These are phyloP conservation scores for Malbranchea zuffiana DNA, from an alignment of 2,329 filamentous ascomycete genomes.

Conservation along the genomic window DNA sequence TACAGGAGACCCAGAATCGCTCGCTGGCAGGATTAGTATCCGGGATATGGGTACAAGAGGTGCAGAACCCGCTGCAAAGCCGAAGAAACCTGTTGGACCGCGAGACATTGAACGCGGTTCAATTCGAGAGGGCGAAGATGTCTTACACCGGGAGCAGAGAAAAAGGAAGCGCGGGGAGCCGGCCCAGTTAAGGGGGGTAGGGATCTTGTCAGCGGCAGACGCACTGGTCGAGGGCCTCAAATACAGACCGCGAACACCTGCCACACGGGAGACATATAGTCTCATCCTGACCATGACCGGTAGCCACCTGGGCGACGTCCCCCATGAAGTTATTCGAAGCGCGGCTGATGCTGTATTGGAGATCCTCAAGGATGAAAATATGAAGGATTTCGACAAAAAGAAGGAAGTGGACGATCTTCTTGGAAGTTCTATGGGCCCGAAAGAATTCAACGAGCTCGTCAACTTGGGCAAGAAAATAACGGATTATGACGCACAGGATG, in stretches of 20 bases:
- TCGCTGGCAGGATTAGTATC: slow-evolving; percentile 87
- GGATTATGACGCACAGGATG: slow-evolving; percentile 92
- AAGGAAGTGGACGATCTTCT: slow-evolving; percentile 91
- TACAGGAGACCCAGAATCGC: slow-evolving; percentile 92
- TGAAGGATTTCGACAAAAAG: slow-evolving; percentile 98
- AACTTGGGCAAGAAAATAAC: slow-evolving; percentile 98
- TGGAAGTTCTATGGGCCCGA: slow-evolving; percentile 67
- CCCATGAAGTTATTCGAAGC: slow-evolving; percentile 81
- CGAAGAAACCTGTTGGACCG: slow-evolving; percentile 60
- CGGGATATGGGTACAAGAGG: slow-evolving; percentile 86
- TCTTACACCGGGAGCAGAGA: slow-evolving; percentile 70
- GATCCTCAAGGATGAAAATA: slow-evolving; percentile 82
- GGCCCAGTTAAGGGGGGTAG: slow-evolving; percentile 57
- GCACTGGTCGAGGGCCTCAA: slow-evolving; percentile 80
- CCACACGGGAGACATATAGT: slow-evolving; percentile 87
- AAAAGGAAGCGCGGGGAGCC: slow-evolving; percentile 72
- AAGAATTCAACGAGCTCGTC: slow-evolving; percentile 93
- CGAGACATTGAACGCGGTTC: slow-evolving; percentile 63
- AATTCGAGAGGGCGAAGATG: slow-evolving; percentile 69
- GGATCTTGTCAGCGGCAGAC: slow-evolving; percentile 74
- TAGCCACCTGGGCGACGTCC: slow-evolving; percentile 79
- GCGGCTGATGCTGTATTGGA: slow-evolving; percentile 88
- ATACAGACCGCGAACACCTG: slow-evolving; percentile 83
- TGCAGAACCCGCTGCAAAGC: slow-evolving; percentile 69
- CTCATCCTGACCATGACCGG: slow-evolving; percentile 87